Evolutionary conservation across 2,329 filamentous ascomycete species (phyloP).

Genomic region (Proliferodiscus dingleyae): DNA sequence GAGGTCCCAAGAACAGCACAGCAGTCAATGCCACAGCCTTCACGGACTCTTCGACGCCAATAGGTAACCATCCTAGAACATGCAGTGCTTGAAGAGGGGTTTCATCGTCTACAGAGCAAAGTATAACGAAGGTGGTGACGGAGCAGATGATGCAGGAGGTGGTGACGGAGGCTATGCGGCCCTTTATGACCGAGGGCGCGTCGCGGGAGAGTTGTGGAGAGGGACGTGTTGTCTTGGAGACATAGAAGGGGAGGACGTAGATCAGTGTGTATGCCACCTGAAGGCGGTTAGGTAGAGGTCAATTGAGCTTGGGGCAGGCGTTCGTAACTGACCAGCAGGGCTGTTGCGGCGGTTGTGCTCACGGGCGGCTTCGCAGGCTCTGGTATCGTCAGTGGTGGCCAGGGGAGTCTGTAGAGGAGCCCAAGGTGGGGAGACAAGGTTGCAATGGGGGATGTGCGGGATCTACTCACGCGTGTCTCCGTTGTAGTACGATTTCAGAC

Average conservation of each 20-base stretch:
- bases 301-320: neutral
- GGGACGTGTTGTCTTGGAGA: constrained; percentile 73
- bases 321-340: constrained; percentile 21
- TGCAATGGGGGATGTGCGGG: too few relatives aligned
- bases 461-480: constrained; percentile 22
- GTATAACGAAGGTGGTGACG: constrained; percentile 59
- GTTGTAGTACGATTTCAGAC: constrained; percentile 23
- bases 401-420: too few relatives aligned
- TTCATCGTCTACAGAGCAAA: constrained; percentile 48
- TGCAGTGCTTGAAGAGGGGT: constrained; percentile 54
- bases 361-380: constrained; percentile 25
- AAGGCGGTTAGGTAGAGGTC: neutral
- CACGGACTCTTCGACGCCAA: constrained; percentile 58
- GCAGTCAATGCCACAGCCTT: constrained; percentile 66
- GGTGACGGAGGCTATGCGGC: constrained; percentile 75
- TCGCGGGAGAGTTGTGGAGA: constrained; percentile 77
- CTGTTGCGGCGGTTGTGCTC: constrained; percentile 22
- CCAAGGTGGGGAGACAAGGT: too few relatives aligned
- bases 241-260: constrained; percentile 90
- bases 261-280: constrained; percentile 76
- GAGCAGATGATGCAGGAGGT: constrained; percentile 68
- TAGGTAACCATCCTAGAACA: constrained; percentile 76
- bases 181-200: constrained; percentile 82
- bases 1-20: constrained; percentile 75
- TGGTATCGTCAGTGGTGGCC: constrained; percentile 8